Evolutionary conservation across 345 rosid genomes (phyloP).

Genomic region (Eucalyptus virginea): DNA sequence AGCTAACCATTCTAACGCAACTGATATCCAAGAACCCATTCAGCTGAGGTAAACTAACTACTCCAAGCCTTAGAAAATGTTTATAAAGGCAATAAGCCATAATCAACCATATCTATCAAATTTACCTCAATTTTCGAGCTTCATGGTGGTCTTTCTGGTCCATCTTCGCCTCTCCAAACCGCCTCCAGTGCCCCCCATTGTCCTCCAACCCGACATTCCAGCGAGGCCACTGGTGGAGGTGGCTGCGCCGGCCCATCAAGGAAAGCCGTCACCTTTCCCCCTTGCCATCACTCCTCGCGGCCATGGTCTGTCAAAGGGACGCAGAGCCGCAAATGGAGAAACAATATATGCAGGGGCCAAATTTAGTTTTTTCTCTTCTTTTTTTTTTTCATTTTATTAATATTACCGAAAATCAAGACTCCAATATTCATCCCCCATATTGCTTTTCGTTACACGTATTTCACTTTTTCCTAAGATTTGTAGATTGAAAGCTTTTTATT

Average conservation of each 20-base stretch:
- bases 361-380: not conserved
- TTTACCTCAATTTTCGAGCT: conserved; percentile 70
- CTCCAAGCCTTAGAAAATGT: too few relatives aligned
- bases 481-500: too few relatives aligned
- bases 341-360: not conserved
- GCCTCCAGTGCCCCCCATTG: conserved; percentile 25
- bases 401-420: not conserved
- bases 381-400: not conserved
- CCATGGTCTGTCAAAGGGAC: not conserved
- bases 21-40: too few relatives aligned
- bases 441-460: not conserved
- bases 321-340: not conserved
- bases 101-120: not conserved
- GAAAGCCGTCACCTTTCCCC: conserved; percentile 48
- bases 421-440: not conserved
- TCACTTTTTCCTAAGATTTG: too few relatives aligned
- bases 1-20: too few relatives aligned
- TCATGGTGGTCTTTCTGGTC: conserved; percentile 51
- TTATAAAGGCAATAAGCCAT: too few relatives aligned
- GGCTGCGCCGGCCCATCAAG: conserved; percentile 12
- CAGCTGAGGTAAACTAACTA: too few relatives aligned
- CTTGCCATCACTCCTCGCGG: conserved; percentile 11
- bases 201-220: conserved; percentile 9
- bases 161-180: conserved; percentile 54
- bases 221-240: conserved; percentile 5